Conservation (phyloP, 2,329 filamentous ascomycete genomes). For the Phyllosticta citribraziliensis region DNA sequence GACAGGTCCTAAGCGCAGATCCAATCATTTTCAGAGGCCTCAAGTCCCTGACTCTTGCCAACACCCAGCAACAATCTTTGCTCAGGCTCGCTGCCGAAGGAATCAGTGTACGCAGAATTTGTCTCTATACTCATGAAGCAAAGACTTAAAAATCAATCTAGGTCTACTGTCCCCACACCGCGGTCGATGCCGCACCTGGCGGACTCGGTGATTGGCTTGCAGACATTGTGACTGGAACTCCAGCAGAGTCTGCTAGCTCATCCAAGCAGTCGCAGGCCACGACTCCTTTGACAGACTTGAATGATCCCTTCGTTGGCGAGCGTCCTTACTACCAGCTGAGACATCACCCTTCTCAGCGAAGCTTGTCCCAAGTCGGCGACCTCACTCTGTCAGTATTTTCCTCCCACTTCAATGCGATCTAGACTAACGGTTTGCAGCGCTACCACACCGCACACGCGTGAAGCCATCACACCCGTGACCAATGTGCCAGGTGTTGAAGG, state of each 20-base stretch:
- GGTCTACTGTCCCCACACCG: conserved; percentile 90
- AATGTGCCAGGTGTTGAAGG: conserved; percentile 19
- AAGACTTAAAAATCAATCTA: conserved; percentile 10
- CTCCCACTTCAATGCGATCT: no score
- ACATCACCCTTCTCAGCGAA: conserved; percentile 38
- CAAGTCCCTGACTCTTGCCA: conserved; percentile 74
- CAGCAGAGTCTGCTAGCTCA: conserved; percentile 15
- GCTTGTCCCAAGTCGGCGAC: not conserved
- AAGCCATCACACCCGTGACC: conserved; percentile 43
- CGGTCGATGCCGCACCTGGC: conserved; percentile 73
- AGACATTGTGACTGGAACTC: conserved; percentile 62
- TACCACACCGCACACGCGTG: conserved; percentile 36
- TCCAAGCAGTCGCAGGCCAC: conserved; percentile 11
- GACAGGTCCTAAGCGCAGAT: conserved; percentile 45
- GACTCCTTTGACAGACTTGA: conserved; percentile 14
- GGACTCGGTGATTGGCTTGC: conserved; percentile 94
- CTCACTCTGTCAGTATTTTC: conserved; percentile 1
- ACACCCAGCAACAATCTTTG: conserved; percentile 80
- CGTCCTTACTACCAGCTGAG: conserved; percentile 31
- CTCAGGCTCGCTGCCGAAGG: conserved; percentile 73
- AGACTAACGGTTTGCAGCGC: not conserved
- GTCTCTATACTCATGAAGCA: not conserved
- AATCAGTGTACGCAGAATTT: conserved; percentile 51
- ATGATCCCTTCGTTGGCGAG: conserved; percentile 12
- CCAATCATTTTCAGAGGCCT: conserved; percentile 93